Base-by-base conservation (phyloP, 164 flowering plant species). In the Vitis riparia region DNA sequence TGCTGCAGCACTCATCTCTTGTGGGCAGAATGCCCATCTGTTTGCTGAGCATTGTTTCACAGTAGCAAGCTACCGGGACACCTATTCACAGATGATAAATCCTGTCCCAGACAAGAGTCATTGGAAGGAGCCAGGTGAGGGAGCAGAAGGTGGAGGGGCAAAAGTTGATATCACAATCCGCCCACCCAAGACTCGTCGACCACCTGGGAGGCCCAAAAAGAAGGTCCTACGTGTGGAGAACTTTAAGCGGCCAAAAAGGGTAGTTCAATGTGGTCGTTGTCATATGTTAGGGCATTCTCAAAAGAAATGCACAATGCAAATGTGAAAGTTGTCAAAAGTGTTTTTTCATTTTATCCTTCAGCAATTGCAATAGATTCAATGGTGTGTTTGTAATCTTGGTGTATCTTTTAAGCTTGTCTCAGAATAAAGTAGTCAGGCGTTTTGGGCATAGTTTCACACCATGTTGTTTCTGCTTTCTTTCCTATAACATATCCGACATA, bases 171-270 rank as follows among this genome's bases (percentile, higher is more conserved):
- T 85, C 53, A 59, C 70, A 5, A 87, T 94, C 68, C 88, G 91
- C 8, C 94, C 99, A 8, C 99, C 99, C 8, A 92, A 90, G 76
- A 91, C 87, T 50, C 95, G 99, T 3, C 79, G 99, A 47, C 97
- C 99, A 13, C 99, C 97, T 55, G 99, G 99, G 1, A 79, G 99
- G 71, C 99, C 99, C 16, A 94, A 91, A 74, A 94, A 91, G 90
- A 94, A 91, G 80, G 89, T 88, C 57, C 85, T 86, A 13, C 86
- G 92, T 8, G 82, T 89, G 14, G 99, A 94, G 77, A 92, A 80
- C 67, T 75, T 83, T 11, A 83, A 83, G 71, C 77, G 86, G 23
- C 86, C 86, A 11, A 94, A 92, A 73, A 80, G 92, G 67, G 84
- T 92, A 68, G 96, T 94, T 76, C 97, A 92, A 75, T 94, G 97